Percentiles rank a stretch among this genome's conserved stretches.
These are phyloP conservation scores for Ilyonectria mors-panacis DNA, from an alignment of 2,329 filamentous ascomycete genomes.

Conservation along the genomic window DNA sequence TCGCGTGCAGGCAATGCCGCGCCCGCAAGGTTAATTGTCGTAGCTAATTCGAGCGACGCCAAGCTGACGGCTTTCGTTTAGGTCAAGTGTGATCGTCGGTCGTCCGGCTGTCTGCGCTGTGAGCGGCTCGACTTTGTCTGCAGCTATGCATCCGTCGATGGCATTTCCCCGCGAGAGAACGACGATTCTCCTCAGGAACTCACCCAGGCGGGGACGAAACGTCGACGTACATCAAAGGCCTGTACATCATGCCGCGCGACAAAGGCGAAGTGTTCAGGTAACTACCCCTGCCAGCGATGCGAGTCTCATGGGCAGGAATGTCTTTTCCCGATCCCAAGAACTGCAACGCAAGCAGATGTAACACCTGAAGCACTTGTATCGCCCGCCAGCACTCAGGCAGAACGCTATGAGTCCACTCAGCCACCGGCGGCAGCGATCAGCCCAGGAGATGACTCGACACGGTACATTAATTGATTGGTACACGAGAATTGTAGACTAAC, in stretches of 20 bases:
- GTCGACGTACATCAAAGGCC: slow-evolving; percentile 45
- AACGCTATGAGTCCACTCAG: not conserved
- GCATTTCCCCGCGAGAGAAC: not conserved
- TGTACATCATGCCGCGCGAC: slow-evolving; percentile 53
- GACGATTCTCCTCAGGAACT: slow-evolving; percentile 16
- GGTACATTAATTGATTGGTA: not conserved
- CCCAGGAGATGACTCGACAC: not conserved
- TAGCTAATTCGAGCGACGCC: not conserved
- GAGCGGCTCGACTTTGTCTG: slow-evolving; percentile 35
- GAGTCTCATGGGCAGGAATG: slow-evolving; percentile 35
- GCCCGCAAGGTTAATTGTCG: slow-evolving; percentile 41
- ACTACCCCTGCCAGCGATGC: slow-evolving; percentile 51
- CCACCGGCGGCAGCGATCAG: not conserved
- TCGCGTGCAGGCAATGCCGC: slow-evolving; percentile 44
- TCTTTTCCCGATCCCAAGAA: not conserved
- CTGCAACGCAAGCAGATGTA: not conserved
- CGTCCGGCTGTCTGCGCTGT: slow-evolving; percentile 37
- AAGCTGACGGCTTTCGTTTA: slow-evolving; percentile 31
- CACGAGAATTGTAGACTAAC: not conserved
- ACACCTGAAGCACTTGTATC: slow-evolving; percentile 18
- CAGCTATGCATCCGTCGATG: slow-evolving; percentile 21
- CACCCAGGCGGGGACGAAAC: slow-evolving; percentile 49
- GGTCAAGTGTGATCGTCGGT: slow-evolving; percentile 47
- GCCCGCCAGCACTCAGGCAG: slow-evolving; percentile 15
- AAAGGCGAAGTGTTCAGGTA: slow-evolving; percentile 55